Base-by-base conservation (phyloP, 202 grass and related monocot species). In the Brachypodium distachyon region DNA sequence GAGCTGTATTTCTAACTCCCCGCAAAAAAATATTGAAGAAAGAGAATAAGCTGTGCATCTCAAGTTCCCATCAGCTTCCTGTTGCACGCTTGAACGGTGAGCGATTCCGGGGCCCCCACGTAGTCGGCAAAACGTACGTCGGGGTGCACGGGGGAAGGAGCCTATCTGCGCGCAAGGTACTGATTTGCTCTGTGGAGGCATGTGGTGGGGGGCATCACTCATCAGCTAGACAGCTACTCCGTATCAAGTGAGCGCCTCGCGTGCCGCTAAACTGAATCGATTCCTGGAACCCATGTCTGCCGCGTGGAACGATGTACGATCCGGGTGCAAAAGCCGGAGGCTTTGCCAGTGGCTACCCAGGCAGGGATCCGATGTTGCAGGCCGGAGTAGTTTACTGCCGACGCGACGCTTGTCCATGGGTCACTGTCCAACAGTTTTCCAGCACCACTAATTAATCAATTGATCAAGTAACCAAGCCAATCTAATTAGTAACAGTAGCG, bases 341-440 rank as follows among this genome's bases (percentile, higher is more conserved):
- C 23, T 28, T 47, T 80, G 86, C 75, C 53, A 47, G 27, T 9
- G 40, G 13, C 36, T 80, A 28, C 72, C 57, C 58, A 50, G 52
- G 76, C 62, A 37, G 75, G 75, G 62, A 88, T 88, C 86, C 81
- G 59, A 84, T 84, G 86, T 40, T 39, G 19, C 32, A 34, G 52
- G 61, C 61, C n/a, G n/a, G n/a, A n/a, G n/a, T 70, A 46, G 59
- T 68, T 83, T 67, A 66, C 4, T 67, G 63, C 63, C 63, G 63
- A 67, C 63, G 13, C 0, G 64, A 67, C 64, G 64, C 64, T 26
- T 67, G 63, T 67, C 63, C 5, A 26, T 39, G 23, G 5, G 33
- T 54, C 78, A 1, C 67, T 29, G 9, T 81, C 41, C 31, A 18
- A 4, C 6, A 21, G 39, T 61, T 56, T 37, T 18, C 33, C 7